Percentiles rank a stretch among this genome's conserved stretches.
These are phyloP conservation scores for Adansonia grandidieri DNA, from an alignment of 441 rosid genomes.

Conservation along the genomic window DNA sequence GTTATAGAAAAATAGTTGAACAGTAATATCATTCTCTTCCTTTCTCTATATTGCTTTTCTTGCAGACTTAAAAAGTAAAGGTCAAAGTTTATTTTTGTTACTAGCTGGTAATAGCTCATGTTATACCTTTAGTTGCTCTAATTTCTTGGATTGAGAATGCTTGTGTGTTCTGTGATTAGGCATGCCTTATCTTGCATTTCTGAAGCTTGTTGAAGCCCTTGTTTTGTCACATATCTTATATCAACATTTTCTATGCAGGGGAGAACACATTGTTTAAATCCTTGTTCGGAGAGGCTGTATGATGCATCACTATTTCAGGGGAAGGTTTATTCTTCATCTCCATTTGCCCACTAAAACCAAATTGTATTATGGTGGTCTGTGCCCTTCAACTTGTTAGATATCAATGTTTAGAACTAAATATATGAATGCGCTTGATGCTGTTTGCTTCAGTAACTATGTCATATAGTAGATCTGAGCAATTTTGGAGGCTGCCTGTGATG, in stretches of 20 bases:
- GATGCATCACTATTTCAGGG: constrained; percentile 79
- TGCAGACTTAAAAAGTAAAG: background rate
- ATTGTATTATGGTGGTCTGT: background rate
- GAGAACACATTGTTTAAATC: constrained; percentile 82
- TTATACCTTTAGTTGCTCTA: constrained; percentile 9
- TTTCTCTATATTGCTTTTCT: background rate
- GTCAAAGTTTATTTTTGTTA: constrained; percentile 11
- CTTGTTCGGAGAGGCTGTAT: constrained; percentile 82
- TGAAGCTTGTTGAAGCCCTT: constrained; percentile 4
- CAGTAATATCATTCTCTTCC: constrained; percentile 1
- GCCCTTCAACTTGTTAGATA: background rate
- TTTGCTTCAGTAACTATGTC: background rate
- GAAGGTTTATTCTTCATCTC: constrained; percentile 52
- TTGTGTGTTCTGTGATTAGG: background rate
- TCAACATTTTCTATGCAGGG: constrained; percentile 52
- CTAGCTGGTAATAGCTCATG: constrained; percentile 11
- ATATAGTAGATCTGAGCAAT: background rate
- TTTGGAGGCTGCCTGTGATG: background rate
- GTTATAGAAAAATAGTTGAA: background rate
- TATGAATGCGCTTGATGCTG: background rate
- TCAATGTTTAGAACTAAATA: background rate
- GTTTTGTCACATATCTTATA: constrained; percentile 19
- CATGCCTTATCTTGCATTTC: background rate
- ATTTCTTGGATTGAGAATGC: background rate
- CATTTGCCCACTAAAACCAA: constrained; percentile 9